Evolutionary conservation across 495 filamentous ascomycete genomes (phyloP).

Genomic region (Pyrenopolyporus hunteri): DNA sequence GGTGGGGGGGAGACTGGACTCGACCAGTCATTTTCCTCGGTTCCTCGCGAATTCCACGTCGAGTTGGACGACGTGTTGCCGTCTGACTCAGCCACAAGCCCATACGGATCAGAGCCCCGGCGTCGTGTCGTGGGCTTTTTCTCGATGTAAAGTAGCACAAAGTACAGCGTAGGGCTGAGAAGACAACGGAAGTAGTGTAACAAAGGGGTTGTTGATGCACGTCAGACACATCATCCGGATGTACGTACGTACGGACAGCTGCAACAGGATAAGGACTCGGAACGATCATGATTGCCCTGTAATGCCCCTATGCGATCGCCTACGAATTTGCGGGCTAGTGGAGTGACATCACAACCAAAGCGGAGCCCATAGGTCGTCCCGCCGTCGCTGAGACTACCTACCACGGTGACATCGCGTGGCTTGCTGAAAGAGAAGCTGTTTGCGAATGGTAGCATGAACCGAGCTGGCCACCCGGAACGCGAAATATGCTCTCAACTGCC

Average conservation of each 20-base stretch:
- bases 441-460: conserved; percentile 35
- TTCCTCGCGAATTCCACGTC: neutral
- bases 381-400: neutral
- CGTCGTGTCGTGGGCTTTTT: conserved; percentile 12
- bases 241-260: conserved; percentile 16
- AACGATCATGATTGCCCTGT: conserved; percentile 26
- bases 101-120: conserved; percentile 22
- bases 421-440: conserved; percentile 36
- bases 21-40: conserved; percentile 19
- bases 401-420: conserved; percentile 35
- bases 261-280: conserved; percentile 10
- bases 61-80: conserved; percentile 15
- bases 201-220: conserved; percentile 36
- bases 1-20: neutral
- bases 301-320: neutral
- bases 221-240: conserved; percentile 37
- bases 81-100: conserved; percentile 29
- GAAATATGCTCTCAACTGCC: neutral
- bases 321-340: neutral
- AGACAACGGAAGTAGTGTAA: conserved; percentile 44
- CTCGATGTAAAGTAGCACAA: conserved; percentile 25
- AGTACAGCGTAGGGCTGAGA: conserved; percentile 43
- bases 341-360: conserved; percentile 20
- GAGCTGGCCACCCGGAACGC: conserved; percentile 6
- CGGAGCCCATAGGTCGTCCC: conserved; percentile 8